phyloP scores from a whole-genome alignment of 1,284 basidiomycete species.

The Heterobasidion annosum region DNA sequence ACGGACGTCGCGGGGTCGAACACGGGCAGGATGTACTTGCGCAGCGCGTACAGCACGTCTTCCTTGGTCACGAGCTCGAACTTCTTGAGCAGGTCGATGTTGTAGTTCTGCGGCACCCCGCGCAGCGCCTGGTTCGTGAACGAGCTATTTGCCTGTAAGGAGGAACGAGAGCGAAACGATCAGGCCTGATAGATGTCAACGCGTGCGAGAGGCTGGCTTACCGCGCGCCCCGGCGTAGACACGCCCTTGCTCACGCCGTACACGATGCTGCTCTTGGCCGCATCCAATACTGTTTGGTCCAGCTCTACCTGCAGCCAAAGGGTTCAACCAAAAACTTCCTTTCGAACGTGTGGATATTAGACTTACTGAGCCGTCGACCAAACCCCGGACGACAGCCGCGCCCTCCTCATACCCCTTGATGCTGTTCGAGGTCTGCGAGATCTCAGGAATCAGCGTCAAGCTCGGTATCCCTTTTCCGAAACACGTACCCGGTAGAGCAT shows the following conservation, averaged over 20 bases:
- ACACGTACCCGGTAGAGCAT: conserved; percentile 68
- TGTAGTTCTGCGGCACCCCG: conserved; percentile 65
- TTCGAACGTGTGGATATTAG: neutral
- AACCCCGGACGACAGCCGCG: conserved; percentile 61
- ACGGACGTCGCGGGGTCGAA: conserved; percentile 77
- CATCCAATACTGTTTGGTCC: conserved; percentile 80
- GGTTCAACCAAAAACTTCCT: neutral
- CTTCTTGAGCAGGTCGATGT: conserved; percentile 68
- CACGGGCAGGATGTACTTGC: conserved; percentile 78
- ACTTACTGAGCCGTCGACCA: conserved; percentile 75
- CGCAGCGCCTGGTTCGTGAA: conserved; percentile 86
- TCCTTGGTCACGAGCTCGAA: conserved; percentile 74
- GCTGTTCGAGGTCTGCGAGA: conserved; percentile 73
- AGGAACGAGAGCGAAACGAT: conserved; percentile 4
- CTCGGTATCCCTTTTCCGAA: no score
- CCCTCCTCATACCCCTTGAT: conserved; percentile 82
- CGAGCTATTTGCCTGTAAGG: conserved; percentile 58
- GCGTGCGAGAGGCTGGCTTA: conserved; percentile 26
- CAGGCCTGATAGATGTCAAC: neutral
- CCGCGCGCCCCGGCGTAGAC: conserved; percentile 80
- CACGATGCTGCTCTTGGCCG: conserved; percentile 88
- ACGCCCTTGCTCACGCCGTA: conserved; percentile 77
- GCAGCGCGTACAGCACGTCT: conserved; percentile 64
- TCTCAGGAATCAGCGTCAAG: neutral
- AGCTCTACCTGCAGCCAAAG: conserved; percentile 57